Evolutionary conservation across 805 yeast species (phyloP).

Genomic region (Kodamaea kakaduensis): DNA sequence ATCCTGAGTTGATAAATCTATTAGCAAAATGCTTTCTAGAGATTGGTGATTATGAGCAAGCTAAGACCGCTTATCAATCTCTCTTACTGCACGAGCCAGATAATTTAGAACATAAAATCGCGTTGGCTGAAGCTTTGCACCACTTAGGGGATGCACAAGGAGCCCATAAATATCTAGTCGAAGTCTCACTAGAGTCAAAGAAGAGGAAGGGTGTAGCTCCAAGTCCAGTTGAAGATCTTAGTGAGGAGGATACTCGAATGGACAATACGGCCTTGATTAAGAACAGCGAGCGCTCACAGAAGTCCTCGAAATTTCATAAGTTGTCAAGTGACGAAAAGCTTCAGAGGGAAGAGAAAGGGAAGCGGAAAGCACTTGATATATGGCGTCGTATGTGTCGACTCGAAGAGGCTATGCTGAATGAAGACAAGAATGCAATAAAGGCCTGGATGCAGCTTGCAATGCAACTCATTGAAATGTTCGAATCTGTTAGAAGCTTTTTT

Average conservation of each 20-base stretch:
- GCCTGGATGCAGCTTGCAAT: conserved; percentile 84
- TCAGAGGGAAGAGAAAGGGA: conserved; percentile 56
- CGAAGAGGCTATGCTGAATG: conserved; percentile 27
- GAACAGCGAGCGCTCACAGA: conserved; percentile 9
- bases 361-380: conserved; percentile 52
- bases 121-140: conserved; percentile 77
- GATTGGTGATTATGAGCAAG: conserved; percentile 62
- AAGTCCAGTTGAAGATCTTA: conserved; percentile 20
- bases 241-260: conserved; percentile 5
- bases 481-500: conserved; percentile 72
- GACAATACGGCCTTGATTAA: conserved; percentile 13
- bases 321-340: conserved; percentile 44
- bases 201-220: conserved; percentile 11
- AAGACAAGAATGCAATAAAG: conserved; percentile 57
- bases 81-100: conserved; percentile 55
- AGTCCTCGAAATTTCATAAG: conserved; percentile 12
- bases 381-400: conserved; percentile 53
- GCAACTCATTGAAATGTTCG: conserved; percentile 78
- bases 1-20: conserved; percentile 50
- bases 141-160: conserved; percentile 56
- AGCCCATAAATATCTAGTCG: conserved; percentile 52
- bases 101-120: conserved; percentile 69
- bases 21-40: conserved; percentile 78
- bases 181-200: conserved; percentile 42
- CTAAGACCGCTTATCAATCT: conserved; percentile 54